Evolutionary conservation across 148 eudicot genomes (phyloP).

Genomic region (Fallopia convolvulus): DNA sequence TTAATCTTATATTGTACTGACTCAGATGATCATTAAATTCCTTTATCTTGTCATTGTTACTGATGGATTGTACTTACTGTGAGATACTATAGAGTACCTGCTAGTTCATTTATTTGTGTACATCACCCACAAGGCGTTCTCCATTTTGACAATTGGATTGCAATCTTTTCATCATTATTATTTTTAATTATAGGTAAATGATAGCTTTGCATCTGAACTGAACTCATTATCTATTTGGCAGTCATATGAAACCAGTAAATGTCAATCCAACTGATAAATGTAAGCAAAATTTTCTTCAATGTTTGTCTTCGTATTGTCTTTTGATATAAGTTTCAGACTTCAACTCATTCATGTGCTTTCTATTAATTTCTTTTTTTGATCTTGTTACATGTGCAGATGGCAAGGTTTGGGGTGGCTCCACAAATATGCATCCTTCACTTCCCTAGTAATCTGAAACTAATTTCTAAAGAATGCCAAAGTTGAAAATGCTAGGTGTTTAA

Average conservation of each 20-base stretch:
- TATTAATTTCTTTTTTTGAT: slow-evolving; percentile 9
- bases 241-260: slow-evolving; percentile 89
- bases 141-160: not conserved
- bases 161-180: not conserved
- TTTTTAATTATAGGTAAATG: not conserved
- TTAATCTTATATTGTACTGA: not conserved
- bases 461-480: not conserved
- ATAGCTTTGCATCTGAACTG: slow-evolving; percentile 5
- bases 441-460: not conserved
- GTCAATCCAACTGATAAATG: slow-evolving; percentile 83
- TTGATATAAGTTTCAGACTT: not conserved
- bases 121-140: not conserved
- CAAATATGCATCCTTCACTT: slow-evolving; percentile 77
- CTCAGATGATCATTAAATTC: not conserved
- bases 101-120: not conserved
- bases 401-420: slow-evolving; percentile 79
- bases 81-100: not conserved
- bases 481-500: not conserved
- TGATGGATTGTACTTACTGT: not conserved
- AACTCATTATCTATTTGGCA: slow-evolving; percentile 24
- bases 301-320: not conserved
- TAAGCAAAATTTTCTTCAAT: slow-evolving; percentile 27
- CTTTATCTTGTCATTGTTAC: not conserved
- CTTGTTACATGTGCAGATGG: slow-evolving; percentile 47
- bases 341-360: not conserved